A percentile compares a stretch with the other conserved stretches of the same genome.
Conservation (phyloP, 352 stramenopile genomes). For the Globisporangium megalacanthum region DNA sequence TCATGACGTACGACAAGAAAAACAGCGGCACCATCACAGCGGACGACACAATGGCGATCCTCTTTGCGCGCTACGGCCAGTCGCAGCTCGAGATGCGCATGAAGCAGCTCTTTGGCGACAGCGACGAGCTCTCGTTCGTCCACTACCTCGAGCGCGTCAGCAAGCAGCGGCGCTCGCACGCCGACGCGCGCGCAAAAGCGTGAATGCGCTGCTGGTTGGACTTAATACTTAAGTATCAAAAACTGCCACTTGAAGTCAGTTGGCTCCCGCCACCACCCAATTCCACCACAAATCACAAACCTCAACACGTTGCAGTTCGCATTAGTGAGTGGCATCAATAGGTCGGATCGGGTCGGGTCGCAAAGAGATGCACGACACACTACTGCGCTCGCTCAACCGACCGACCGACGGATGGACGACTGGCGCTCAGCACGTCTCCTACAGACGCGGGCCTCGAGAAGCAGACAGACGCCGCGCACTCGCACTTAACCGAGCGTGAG, state of each 20-base stretch:
- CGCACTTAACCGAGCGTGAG: conserved; percentile 77
- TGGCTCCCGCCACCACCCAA: neutral
- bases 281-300: neutral
- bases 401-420: no score
- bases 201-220: no score
- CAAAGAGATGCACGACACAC: conserved; percentile 8
- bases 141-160: conserved; percentile 72
- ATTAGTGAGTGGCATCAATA: conserved; percentile 7
- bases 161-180: conserved; percentile 65
- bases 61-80: conserved; percentile 92
- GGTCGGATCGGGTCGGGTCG: neutral
- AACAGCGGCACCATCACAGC: conserved; percentile 92
- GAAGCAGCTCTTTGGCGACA: conserved; percentile 89
- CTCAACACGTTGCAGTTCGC: conserved; percentile 7
- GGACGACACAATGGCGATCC: conserved; percentile 98
- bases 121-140: conserved; percentile 74
- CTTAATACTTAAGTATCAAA: no score
- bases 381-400: no score
- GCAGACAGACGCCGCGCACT: neutral
- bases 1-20: conserved; percentile 97
- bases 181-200: conserved; percentile 42
- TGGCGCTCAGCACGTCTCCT: no score
- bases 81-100: conserved; percentile 88
- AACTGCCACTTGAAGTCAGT: no score
- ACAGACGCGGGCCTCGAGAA: no score